phyloP scores from a whole-genome alignment of 345 rosid species.

The Camelina hispida region DNA sequence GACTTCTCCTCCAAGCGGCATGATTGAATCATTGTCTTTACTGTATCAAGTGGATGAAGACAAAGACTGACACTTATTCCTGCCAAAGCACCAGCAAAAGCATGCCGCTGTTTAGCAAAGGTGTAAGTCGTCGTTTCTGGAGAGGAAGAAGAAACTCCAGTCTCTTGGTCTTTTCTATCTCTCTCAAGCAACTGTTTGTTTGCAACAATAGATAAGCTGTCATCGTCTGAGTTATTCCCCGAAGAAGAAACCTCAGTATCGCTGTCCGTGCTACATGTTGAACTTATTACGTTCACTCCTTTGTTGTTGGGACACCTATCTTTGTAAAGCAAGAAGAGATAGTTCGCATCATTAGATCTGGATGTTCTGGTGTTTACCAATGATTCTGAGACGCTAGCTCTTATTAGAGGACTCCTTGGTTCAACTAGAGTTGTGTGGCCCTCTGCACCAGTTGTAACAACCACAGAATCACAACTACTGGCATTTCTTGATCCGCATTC shows the following conservation, averaged over 20 bases:
- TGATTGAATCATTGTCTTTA: conserved; percentile 83
- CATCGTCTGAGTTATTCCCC: conserved; percentile 32
- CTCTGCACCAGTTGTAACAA: conserved; percentile 31
- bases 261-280: conserved; percentile 48
- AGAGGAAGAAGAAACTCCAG: conserved; percentile 37
- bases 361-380: conserved; percentile 28
- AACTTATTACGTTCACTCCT: conserved; percentile 39
- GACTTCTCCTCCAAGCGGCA: conserved; percentile 80
- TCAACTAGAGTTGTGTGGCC: conserved; percentile 31
- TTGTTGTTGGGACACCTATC: conserved; percentile 44
- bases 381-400: conserved; percentile 19
- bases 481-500: conserved; percentile 42
- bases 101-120: conserved; percentile 78
- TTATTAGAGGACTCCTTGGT: conserved; percentile 43
- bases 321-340: conserved; percentile 46
- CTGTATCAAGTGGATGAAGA: conserved; percentile 90
- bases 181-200: conserved; percentile 39
- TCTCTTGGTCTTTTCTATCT: conserved; percentile 35
- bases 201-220: conserved; percentile 26
- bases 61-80: conserved; percentile 86
- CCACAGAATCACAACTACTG: conserved; percentile 36
- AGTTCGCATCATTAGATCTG: conserved; percentile 51
- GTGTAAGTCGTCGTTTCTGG: conserved; percentile 46
- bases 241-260: conserved; percentile 45
- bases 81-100: conserved; percentile 91